A percentile compares a stretch with the other conserved stretches of the same genome.
Conservation (phyloP, 2,329 filamentous ascomycete species). For the Corynespora cassiicola region DNA sequence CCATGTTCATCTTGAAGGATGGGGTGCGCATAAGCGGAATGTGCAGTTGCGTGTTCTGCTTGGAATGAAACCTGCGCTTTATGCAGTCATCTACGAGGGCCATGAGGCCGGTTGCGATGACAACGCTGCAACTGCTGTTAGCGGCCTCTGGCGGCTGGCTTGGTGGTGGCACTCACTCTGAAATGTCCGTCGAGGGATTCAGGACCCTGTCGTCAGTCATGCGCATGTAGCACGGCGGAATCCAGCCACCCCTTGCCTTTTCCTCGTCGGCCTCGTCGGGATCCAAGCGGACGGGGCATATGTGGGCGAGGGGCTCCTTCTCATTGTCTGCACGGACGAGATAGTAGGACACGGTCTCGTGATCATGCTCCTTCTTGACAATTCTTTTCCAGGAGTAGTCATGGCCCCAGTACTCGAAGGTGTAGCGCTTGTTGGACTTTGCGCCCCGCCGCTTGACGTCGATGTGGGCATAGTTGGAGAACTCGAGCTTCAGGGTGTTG, state of each 20-base stretch:
- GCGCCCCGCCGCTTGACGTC: constrained; percentile 75
- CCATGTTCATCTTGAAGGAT: constrained; percentile 63
- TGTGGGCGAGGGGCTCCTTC: constrained; percentile 74
- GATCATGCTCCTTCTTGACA: constrained; percentile 69
- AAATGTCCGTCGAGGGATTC: constrained; percentile 75
- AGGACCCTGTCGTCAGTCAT: constrained; percentile 78
- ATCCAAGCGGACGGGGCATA: constrained; percentile 80
- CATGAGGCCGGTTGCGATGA: constrained; percentile 88
- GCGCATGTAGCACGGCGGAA: constrained; percentile 90
- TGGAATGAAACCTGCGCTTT: constrained; percentile 74
- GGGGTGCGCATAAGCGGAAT: constrained; percentile 58
- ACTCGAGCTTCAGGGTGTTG: constrained; percentile 88
- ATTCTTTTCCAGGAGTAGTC: constrained; percentile 84
- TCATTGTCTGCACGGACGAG: constrained; percentile 72
- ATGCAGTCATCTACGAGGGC: constrained; percentile 92
- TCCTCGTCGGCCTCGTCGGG: constrained; percentile 75
- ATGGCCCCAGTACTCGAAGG: constrained; percentile 93
- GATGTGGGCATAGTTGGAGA: constrained; percentile 95
- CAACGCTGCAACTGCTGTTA: constrained; percentile 66
- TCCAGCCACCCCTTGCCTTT: constrained; percentile 81
- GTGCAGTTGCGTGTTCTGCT: constrained; percentile 58
- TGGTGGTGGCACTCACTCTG: constrained; percentile 73
- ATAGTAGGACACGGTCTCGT: constrained; percentile 76
- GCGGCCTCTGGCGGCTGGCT: constrained; percentile 11
- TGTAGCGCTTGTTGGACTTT: constrained; percentile 76